Conservation (phyloP, 2,329 filamentous ascomycete species). For the Ilyonectria robusta region DNA sequence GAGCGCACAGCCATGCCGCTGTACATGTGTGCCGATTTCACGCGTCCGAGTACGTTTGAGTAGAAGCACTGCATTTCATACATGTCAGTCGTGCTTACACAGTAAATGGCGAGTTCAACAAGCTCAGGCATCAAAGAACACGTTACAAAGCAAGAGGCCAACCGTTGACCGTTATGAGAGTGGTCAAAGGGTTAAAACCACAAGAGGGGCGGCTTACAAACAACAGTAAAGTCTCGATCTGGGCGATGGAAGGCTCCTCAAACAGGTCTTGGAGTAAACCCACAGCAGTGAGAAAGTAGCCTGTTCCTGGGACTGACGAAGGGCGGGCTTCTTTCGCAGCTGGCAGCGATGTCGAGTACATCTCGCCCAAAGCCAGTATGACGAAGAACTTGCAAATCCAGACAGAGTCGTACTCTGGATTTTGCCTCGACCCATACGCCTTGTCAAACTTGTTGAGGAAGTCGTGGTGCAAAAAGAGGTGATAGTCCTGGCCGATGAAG, state of each 20-base stretch:
- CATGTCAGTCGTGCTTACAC: neutral
- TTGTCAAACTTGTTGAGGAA: slow-evolving; percentile 26
- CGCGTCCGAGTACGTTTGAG: slow-evolving; percentile 28
- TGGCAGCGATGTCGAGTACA: slow-evolving; percentile 30
- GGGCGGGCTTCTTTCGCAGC: slow-evolving; percentile 4
- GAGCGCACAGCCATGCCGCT: slow-evolving; percentile 32
- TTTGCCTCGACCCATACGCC: slow-evolving; percentile 15
- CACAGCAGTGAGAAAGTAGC: slow-evolving; percentile 31
- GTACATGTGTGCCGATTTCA: slow-evolving; percentile 34
- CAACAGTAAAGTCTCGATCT: slow-evolving; percentile 31
- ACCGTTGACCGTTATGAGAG: neutral
- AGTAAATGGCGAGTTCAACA: neutral
- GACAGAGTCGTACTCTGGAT: slow-evolving; percentile 5
- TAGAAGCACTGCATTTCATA: slow-evolving; percentile 28
- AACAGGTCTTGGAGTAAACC: slow-evolving; percentile 29
- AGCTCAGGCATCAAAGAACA: neutral
- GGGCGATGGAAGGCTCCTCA: slow-evolving; percentile 31
- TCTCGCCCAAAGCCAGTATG: slow-evolving; percentile 29
- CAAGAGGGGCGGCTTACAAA: slow-evolving; percentile 21
- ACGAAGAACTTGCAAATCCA: slow-evolving; percentile 33
- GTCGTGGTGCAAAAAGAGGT: slow-evolving; percentile 32
- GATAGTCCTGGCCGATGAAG: slow-evolving; percentile 35
- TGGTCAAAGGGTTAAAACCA: neutral
- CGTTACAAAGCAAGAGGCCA: neutral
- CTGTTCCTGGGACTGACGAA: slow-evolving; percentile 25